A percentile compares a stretch with the other conserved stretches of the same genome.
Conservation (phyloP, 768 basidiomycete genomes). For the Mycena olivaceomarginata region DNA sequence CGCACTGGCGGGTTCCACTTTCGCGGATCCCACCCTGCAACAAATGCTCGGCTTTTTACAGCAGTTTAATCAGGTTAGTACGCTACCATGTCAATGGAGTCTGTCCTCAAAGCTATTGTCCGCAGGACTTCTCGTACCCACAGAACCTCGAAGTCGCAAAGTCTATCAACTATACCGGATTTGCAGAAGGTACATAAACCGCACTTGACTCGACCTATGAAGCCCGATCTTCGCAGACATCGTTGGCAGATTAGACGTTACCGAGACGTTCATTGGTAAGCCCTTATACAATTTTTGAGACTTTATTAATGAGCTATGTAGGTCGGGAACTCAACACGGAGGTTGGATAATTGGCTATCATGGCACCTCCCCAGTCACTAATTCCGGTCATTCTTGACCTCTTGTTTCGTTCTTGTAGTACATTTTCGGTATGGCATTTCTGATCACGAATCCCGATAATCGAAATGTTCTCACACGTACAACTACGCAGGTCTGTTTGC, state of each 20-base stretch:
- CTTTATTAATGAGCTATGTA: neutral
- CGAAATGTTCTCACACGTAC: neutral
- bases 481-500: constrained; percentile 8
- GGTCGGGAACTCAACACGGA: constrained; percentile 22
- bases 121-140: constrained; percentile 25
- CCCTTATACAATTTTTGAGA: too few relatives aligned
- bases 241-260: constrained; percentile 24
- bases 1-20: neutral
- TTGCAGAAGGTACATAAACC: neutral
- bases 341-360: neutral
- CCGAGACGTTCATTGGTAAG: constrained; percentile 19
- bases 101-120: neutral
- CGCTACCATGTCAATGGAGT: neutral
- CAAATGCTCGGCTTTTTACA: constrained; percentile 22
- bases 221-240: neutral
- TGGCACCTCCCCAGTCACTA: too few relatives aligned
- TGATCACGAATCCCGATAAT: neutral
- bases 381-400: neutral
- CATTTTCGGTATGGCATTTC: neutral
- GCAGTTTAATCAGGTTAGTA: neutral
- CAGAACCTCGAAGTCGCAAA: constrained; percentile 16
- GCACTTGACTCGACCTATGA: neutral
- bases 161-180: constrained; percentile 21
- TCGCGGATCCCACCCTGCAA: neutral
- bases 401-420: neutral